These are phyloP conservation scores for Neodidymelliopsis sp. DNA, from an alignment of 2,329 filamentous ascomycete species.

Conservation along the genomic window DNA sequence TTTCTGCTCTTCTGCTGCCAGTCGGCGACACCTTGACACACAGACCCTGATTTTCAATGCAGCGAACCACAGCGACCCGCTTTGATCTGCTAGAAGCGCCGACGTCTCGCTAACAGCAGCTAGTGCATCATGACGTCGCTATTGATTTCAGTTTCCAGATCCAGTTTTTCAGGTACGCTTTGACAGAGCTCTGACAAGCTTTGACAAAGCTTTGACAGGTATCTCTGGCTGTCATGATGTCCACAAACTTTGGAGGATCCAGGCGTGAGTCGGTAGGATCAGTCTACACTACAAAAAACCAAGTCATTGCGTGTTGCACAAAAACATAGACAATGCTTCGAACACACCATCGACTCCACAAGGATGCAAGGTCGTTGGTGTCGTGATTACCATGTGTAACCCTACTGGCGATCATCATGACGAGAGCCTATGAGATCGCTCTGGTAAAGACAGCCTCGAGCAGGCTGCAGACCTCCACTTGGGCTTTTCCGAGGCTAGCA, in stretches of 20 bases:
- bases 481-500: conserved; percentile 12
- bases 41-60: conserved; percentile 15
- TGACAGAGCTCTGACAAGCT: background rate
- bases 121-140: conserved; percentile 12
- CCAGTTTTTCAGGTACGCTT: conserved; percentile 15
- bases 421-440: background rate
- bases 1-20: background rate
- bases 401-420: conserved; percentile 4
- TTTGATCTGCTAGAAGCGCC: conserved; percentile 14
- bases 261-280: too few species aligned
- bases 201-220: conserved; percentile 2
- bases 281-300: background rate
- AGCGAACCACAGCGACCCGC: conserved; percentile 19
- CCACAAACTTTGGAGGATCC: background rate
- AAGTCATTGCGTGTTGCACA: background rate
- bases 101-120: conserved; percentile 5
- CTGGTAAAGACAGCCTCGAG: background rate
- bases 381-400: too few species aligned
- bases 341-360: background rate
- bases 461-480: conserved; percentile 1
- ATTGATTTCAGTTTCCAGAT: conserved; percentile 5
- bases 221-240: conserved; percentile 5
- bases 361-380: background rate
- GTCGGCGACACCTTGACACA: conserved; percentile 8
- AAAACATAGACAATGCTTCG: background rate